Base-by-base conservation (phyloP, 805 yeast genomes). In the Diddensiella santjacobensis region DNA sequence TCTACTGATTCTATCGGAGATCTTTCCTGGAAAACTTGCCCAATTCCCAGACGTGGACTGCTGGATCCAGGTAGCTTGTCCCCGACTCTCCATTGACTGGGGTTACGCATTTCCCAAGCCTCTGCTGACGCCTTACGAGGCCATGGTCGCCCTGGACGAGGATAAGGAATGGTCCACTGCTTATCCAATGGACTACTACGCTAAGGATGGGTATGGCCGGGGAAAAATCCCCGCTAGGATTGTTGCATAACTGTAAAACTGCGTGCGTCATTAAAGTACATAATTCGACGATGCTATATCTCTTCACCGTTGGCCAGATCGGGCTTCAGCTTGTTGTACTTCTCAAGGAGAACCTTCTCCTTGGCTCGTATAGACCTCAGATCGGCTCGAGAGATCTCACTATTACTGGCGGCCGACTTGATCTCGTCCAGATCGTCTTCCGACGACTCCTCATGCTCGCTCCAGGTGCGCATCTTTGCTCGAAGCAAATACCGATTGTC, bases 1-100 rank as follows among this genome's bases (percentile, higher is more conserved):
- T 1, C 82, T 87, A 63, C 88, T 93, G 47, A 81, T 93, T 30
- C 66, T 93, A 13, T 85, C 96, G 48, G 99, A 93, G 65, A 88
- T 93, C 17, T 90, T 93, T 67, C 99, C 99, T 0, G 85, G 81
- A 45, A 93, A 93, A 58, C 71, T 93, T 31, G 83, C 96, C 8
- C 84, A 86, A 83, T 93, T 93, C 67, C 90, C 87, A 58, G 93
- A 87, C 59, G 79, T 91, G 15, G 99, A 93, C 66, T 95, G 90
- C 1, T 93, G 93, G 74, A 86, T 93, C 11, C 99, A 93, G 67
- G 96, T 93, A 2, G 99, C 99, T 0, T 93, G 99, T 64, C 99
- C 99, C 0, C 74, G 99, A 59, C 70, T 93, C 40, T 87, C 96
- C 1, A 91, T 93, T 37, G 99, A 93, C 65, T 93, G 99, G 99